These are phyloP conservation scores for Paramecium sexaurelia DNA, from an alignment of 73 alveolate genomes.

Conservation along the genomic window DNA sequence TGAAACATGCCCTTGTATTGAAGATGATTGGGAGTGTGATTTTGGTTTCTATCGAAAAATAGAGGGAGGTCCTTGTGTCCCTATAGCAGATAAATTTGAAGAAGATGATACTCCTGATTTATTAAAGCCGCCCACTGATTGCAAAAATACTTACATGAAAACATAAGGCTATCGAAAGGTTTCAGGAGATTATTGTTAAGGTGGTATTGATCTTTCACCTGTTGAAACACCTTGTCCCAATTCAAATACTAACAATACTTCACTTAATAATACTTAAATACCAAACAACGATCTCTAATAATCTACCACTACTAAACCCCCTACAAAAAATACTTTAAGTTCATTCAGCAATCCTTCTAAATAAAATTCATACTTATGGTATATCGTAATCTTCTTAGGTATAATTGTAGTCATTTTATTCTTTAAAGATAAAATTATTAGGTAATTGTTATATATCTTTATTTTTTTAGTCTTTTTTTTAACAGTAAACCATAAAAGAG, in stretches of 20 bases:
- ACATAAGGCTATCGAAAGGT: constrained; percentile 47
- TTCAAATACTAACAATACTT: neutral
- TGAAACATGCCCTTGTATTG: constrained; percentile 84
- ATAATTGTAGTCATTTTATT: neutral
- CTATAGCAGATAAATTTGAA: constrained; percentile 53
- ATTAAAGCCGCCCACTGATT: constrained; percentile 6
- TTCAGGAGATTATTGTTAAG: constrained; percentile 54
- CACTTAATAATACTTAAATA: neutral
- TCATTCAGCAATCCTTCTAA: neutral
- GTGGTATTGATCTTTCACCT: constrained; percentile 45
- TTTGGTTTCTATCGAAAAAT: constrained; percentile 71
- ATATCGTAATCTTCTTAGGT: neutral
- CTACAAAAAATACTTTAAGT: neutral
- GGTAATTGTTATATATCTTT: neutral
- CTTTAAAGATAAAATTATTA: neutral
- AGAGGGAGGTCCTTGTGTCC: constrained; percentile 65
- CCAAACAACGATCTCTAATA: neutral
- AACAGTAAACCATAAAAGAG: neutral
- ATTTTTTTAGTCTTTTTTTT: neutral
- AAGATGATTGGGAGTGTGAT: constrained; percentile 88
- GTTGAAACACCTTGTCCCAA: constrained; percentile 35
- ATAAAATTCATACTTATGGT: neutral
- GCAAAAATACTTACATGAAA: constrained; percentile 42
- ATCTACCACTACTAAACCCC: neutral
- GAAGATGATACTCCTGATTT: constrained; percentile 58